Conservation (phyloP, 331 rosid genomes). For the Quercus tomentella region DNA sequence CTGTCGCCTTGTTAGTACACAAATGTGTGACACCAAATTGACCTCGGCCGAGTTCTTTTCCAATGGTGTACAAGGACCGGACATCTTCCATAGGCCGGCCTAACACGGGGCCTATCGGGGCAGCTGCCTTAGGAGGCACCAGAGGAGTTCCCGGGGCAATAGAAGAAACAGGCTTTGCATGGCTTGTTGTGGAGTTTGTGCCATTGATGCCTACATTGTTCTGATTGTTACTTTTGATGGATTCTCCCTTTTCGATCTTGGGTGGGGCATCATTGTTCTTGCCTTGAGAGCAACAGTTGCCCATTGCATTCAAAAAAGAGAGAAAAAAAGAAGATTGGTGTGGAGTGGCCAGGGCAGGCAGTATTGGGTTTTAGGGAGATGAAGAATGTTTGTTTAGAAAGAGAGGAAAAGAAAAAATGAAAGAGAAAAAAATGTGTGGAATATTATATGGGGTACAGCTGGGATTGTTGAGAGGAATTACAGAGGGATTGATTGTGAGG, state of each 20-base stretch:
- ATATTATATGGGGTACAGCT: slow-evolving; percentile 21
- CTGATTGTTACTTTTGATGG: background rate
- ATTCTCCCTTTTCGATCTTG: slow-evolving; percentile 31
- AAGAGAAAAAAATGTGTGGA: background rate
- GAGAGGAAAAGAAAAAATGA: background rate
- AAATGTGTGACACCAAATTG: slow-evolving; percentile 88
- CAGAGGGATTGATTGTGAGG: slow-evolving; percentile 53
- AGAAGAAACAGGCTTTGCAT: slow-evolving; percentile 18
- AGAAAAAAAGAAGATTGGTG: background rate
- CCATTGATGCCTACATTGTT: background rate
- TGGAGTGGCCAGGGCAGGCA: slow-evolving; percentile 16
- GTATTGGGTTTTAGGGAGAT: slow-evolving; percentile 19
- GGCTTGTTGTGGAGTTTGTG: background rate
- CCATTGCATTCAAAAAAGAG: slow-evolving; percentile 59
- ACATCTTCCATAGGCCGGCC: slow-evolving; percentile 96
- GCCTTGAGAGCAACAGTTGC: slow-evolving; percentile 85
- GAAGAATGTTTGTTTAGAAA: background rate
- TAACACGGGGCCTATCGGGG: slow-evolving; percentile 55
- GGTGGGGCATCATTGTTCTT: slow-evolving; percentile 48
- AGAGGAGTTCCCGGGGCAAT: slow-evolving; percentile 27
- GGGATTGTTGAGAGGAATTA: slow-evolving; percentile 36
- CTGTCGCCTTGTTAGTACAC: slow-evolving; percentile 68
- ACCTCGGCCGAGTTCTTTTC: slow-evolving; percentile 91
- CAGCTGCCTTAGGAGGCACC: slow-evolving; percentile 21
- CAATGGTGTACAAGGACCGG: slow-evolving; percentile 44